Base-by-base conservation (phyloP, 192 early-diverging fungal species). In the Helicostylum pulchrum region DNA sequence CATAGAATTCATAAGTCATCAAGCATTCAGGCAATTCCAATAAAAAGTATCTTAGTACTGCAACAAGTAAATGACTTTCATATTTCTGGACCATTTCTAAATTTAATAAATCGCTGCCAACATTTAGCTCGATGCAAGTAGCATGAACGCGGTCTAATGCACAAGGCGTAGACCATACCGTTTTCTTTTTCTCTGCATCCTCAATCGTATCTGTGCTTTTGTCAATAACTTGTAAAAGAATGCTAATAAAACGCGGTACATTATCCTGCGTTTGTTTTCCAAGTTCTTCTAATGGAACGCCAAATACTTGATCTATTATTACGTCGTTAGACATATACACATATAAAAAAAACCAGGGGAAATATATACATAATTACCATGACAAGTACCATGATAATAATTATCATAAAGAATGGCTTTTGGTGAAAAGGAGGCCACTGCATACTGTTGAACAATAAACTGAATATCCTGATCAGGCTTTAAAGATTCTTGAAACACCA, bases 401-500 rank as follows among this genome's bases (percentile, higher is more conserved):
- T 88, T 85, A 21, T 82, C 79, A 75, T 88, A 92, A 0, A 92
- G 73, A 11, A 87, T 83, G 4, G 88, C 85, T n/a, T 80, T 81
- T 32, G 90, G 90, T 8, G 80, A 74, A 61, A 88, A 92, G 17
- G 82, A 74, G 4, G 86, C 85, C 11, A 85, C 86, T 30, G 84
- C 80, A 69, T 92, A 89, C 57, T 88, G 83, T 48, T 92, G 86
- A 45, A 92, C 87, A 44, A 85, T 81, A 73, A 81, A 90, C 57
- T 90, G 87, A 43, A 92, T 83, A 64, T 92, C 90, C 56, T 88
- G 83, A 49, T 84, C 77, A n/a, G 90, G 88, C 70, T 85, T 84
- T n/a, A 92, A 70, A 17, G 88, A 86, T 73, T 92, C 87, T 59
- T 81, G 81, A 71, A 75, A 80, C 34, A 81, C 67, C 9, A 81